Evolutionary conservation across 2,329 filamentous ascomycete species (phyloP).

Genomic region (Alternaria incomplexa): DNA sequence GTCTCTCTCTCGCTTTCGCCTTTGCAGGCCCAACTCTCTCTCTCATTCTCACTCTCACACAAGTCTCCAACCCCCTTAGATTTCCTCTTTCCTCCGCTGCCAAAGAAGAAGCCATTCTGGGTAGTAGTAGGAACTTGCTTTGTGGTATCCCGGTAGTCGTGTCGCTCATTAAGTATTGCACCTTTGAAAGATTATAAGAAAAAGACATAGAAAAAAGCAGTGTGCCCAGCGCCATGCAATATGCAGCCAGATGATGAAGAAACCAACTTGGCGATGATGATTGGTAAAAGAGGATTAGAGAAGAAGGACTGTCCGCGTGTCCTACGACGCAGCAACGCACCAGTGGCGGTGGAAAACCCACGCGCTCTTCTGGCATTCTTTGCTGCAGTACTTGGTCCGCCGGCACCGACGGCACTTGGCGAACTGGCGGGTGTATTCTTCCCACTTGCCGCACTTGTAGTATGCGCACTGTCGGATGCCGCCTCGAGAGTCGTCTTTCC

Average conservation of each 20-base stretch:
- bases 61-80: constrained; percentile 28
- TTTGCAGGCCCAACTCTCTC: constrained; percentile 9
- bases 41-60: neutral
- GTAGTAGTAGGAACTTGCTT: constrained; percentile 5
- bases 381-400: constrained; percentile 98
- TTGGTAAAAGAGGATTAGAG: constrained; percentile 25
- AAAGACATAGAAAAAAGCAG: constrained; percentile 7
- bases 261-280: constrained; percentile 38
- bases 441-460: constrained; percentile 98
- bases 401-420: constrained; percentile 96
- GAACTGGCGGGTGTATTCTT: constrained; percentile 94
- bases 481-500: constrained; percentile 92
- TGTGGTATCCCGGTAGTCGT: constrained; percentile 48
- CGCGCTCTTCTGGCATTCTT: constrained; percentile 98
- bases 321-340: constrained; percentile 76
- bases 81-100: constrained; percentile 19
- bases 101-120: constrained; percentile 39
- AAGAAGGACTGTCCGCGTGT: constrained; percentile 21
- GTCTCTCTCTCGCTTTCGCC: neutral
- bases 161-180: constrained; percentile 49
- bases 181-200: constrained; percentile 36
- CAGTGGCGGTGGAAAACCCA: constrained; percentile 99
- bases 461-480: constrained; percentile 97
- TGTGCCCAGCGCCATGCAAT: constrained; percentile 49
- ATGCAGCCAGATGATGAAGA: constrained; percentile 47